These are phyloP conservation scores for Aureobasidium subglaciale DNA, from an alignment of 2,329 filamentous ascomycete genomes.

Conservation along the genomic window DNA sequence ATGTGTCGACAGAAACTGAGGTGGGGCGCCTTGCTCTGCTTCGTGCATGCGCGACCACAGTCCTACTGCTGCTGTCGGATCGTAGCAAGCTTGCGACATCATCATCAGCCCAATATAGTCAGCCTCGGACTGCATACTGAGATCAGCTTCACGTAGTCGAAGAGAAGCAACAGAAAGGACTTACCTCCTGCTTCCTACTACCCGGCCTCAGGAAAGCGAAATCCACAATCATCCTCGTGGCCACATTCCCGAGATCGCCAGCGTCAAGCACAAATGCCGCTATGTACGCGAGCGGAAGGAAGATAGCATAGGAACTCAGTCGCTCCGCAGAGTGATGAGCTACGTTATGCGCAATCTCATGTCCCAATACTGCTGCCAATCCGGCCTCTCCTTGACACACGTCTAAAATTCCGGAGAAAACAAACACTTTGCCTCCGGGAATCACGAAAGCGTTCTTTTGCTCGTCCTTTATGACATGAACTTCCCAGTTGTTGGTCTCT, in stretches of 20 bases:
- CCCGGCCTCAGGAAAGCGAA: constrained; percentile 62
- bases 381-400: constrained; percentile 60
- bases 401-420: constrained; percentile 65
- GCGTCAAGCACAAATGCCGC: constrained; percentile 36
- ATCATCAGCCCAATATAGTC: constrained; percentile 77
- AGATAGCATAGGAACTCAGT: constrained; percentile 39
- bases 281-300: constrained; percentile 30
- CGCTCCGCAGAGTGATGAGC: constrained; percentile 62
- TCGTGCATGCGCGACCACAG: constrained; percentile 57
- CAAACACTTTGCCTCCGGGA: constrained; percentile 71
- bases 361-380: constrained; percentile 67
- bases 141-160: neutral
- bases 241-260: constrained; percentile 28
- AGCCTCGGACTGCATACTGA: constrained; percentile 49
- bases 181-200: constrained; percentile 57
- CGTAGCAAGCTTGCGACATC: constrained; percentile 74
- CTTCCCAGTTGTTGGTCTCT: constrained; percentile 56
- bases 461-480: constrained; percentile 66
- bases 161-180: neutral
- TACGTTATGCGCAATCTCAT: constrained; percentile 73
- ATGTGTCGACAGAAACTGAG: constrained; percentile 70
- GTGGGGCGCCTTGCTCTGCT: constrained; percentile 44
- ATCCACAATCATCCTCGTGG: constrained; percentile 44
- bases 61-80: constrained; percentile 58
- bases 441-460: constrained; percentile 68